Evolutionary conservation across 1,284 basidiomycete species (phyloP).

Genomic region (Gymnopus androsaceus): DNA sequence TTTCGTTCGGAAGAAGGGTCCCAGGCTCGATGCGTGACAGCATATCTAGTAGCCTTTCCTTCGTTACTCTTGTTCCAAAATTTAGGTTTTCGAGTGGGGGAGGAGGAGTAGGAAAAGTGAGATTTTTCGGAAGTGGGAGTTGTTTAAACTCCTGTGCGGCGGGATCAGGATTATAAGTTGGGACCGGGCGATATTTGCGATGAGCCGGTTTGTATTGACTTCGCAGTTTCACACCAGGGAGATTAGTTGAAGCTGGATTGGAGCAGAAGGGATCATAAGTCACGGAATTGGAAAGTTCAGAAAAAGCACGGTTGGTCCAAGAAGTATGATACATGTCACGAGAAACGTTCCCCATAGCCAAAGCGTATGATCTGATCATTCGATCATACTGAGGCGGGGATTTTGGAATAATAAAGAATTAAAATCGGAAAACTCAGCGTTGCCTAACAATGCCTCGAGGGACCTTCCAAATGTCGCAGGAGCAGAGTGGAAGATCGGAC

Average conservation of each 20-base stretch:
- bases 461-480: constrained; percentile 21
- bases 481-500: no score
- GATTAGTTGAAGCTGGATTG: no score
- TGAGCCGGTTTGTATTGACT: constrained; percentile 33
- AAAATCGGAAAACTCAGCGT: constrained; percentile 19
- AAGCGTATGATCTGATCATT: neutral
- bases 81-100: constrained; percentile 11
- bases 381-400: constrained; percentile 18
- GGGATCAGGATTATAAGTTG: constrained; percentile 30
- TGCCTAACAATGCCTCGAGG: constrained; percentile 18
- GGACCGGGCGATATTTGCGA: constrained; percentile 32
- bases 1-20: constrained; percentile 23
- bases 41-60: constrained; percentile 21
- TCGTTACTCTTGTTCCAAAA: constrained; percentile 21
- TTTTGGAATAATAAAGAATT: constrained; percentile 20
- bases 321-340: neutral
- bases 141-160: no score
- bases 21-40: constrained; percentile 17
- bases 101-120: constrained; percentile 24
- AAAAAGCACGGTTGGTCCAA: no score
- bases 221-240: no score
- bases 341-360: neutral
- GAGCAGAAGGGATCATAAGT: no score
- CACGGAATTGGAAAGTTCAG: no score
- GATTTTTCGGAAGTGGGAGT: constrained; percentile 28